These are phyloP conservation scores for Ascodesmis nigricans DNA, from an alignment of 495 filamentous ascomycete species.

Conservation along the genomic window DNA sequence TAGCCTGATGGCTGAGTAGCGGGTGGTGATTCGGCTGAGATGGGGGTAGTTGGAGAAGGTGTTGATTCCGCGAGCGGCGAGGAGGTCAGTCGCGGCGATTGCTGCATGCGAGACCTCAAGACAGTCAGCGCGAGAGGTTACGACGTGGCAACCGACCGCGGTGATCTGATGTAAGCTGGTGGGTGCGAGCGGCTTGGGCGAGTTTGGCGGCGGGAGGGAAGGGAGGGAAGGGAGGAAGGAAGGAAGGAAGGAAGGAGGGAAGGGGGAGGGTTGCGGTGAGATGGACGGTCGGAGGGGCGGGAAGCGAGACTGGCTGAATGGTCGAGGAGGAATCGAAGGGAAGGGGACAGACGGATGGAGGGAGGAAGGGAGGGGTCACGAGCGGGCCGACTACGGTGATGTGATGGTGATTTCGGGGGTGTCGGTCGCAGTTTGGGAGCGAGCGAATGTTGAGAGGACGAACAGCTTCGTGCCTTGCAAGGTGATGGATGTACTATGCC, in stretches of 20 bases:
- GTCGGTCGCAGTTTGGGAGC: too few relatives aligned
- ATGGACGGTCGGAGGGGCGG: constrained; percentile 4
- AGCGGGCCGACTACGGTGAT: too few relatives aligned
- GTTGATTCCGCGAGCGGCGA: constrained; percentile 22
- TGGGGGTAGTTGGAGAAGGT: constrained; percentile 24
- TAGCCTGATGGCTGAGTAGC: constrained; percentile 13
- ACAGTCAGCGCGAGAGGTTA: constrained; percentile 5
- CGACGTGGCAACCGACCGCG: constrained; percentile 22
- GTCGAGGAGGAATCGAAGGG: constrained; percentile 5
- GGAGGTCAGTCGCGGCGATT: constrained; percentile 21
- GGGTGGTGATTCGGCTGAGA: neutral
- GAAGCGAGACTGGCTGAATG: too few relatives aligned
- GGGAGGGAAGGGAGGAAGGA: neutral
- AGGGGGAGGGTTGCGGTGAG: constrained; percentile 5
- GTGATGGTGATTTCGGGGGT: too few relatives aligned
- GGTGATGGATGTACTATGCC: too few relatives aligned
- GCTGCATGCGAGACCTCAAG: constrained; percentile 25
- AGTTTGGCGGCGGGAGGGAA: constrained; percentile 1
- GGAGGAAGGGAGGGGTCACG: constrained; percentile 9
- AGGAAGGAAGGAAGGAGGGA: constrained; percentile 4
- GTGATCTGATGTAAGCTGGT: constrained; percentile 12
- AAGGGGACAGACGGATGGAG: constrained; percentile 2
- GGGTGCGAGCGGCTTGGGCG: constrained; percentile 16
- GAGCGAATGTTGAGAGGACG: too few relatives aligned
- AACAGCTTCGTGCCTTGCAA: too few relatives aligned